phyloP scores from a whole-genome alignment of 495 filamentous ascomycete species.

The Filosporella fistucella region DNA sequence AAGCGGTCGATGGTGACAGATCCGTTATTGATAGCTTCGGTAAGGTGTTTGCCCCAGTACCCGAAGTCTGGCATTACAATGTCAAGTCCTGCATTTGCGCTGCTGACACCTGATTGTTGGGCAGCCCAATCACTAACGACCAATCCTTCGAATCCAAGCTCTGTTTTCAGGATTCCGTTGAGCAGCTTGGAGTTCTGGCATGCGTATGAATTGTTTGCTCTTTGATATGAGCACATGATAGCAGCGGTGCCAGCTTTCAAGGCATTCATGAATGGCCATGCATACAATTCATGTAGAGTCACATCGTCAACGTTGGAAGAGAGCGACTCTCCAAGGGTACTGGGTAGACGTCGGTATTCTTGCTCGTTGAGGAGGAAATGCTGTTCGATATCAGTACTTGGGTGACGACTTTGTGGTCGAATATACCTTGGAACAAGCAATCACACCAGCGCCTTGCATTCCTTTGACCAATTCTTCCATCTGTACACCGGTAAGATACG shows the following conservation, averaged over 20 bases:
- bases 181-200: constrained; percentile 62
- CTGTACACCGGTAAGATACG: constrained; percentile 66
- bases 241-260: constrained; percentile 71
- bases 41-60: constrained; percentile 29
- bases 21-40: constrained; percentile 40
- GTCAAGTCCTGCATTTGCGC: constrained; percentile 52
- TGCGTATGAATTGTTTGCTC: constrained; percentile 66
- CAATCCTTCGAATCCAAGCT: constrained; percentile 92
- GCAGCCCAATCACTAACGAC: constrained; percentile 87
- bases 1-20: constrained; percentile 63
- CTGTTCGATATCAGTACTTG: constrained; percentile 54
- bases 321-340: constrained; percentile 53
- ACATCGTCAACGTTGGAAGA: constrained; percentile 78
- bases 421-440: constrained; percentile 79
- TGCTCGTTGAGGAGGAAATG: constrained; percentile 64
- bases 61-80: constrained; percentile 77
- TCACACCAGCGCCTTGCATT: constrained; percentile 76
- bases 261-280: constrained; percentile 78
- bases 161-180: constrained; percentile 80
- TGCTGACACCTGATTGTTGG: constrained; percentile 42
- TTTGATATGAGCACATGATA: constrained; percentile 92
- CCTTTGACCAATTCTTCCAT: constrained; percentile 73
- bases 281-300: constrained; percentile 89
- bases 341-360: constrained; percentile 61
- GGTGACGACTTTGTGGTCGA: constrained; percentile 75